Percentiles rank a stretch among this genome's conserved stretches.
Evolutionary conservation across 352 stramenopile genomes (phyloP).

Genomic region (Globisporangium emineosum): DNA sequence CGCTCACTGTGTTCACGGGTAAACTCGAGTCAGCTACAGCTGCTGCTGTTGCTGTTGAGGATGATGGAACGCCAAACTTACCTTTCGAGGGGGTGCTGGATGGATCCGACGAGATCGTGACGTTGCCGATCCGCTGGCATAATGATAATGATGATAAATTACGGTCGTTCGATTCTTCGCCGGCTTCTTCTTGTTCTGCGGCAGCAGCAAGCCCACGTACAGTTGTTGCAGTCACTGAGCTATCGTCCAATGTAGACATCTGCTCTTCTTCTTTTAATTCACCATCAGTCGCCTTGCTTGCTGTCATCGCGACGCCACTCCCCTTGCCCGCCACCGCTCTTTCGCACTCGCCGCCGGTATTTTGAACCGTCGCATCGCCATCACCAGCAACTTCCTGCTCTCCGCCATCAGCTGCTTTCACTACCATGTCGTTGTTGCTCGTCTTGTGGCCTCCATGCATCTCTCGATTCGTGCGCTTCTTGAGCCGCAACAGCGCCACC

Average conservation of each 20-base stretch:
- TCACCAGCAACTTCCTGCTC: not conserved
- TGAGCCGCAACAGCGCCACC: conserved; percentile 5
- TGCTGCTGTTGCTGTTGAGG: not conserved
- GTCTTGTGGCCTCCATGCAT: not conserved
- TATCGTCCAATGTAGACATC: not conserved
- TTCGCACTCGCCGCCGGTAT: conserved; percentile 5
- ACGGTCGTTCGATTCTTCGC: conserved; percentile 12
- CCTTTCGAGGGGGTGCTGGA: not conserved
- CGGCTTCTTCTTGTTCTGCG: not conserved
- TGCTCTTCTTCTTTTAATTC: not conserved
- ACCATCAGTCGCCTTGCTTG: not conserved
- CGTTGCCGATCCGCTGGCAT: conserved; percentile 72
- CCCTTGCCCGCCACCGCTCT: not conserved
- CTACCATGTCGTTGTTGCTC: too few relatives aligned
- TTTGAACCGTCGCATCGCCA: conserved; percentile 5
- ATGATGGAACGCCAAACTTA: conserved; percentile 2
- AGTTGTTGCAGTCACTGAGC: not conserved
- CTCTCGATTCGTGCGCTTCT: conserved; percentile 11
- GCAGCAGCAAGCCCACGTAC: not conserved
- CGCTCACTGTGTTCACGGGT: not conserved
- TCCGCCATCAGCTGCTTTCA: not conserved
- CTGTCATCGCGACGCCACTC: not conserved
- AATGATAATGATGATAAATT: conserved; percentile 55
- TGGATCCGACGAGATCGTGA: conserved; percentile 58
- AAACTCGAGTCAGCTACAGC: not conserved